Base-by-base conservation (phyloP, 2,329 filamentous ascomycete species). In the Lachnellula arida region DNA sequence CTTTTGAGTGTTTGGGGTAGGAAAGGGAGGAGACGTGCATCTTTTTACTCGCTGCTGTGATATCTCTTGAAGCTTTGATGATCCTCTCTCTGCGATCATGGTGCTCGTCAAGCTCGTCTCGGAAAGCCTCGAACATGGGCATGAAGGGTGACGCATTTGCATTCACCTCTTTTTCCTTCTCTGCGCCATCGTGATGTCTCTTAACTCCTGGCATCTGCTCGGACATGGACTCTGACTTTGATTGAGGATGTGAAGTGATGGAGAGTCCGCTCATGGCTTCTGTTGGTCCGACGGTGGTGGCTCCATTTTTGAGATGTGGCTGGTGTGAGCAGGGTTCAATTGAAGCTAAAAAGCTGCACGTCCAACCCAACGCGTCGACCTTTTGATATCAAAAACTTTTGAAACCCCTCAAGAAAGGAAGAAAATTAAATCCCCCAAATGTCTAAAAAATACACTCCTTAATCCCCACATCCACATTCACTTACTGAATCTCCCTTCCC, bases 1-100 rank as follows among this genome's bases (percentile, higher is more conserved):
- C 46, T 49, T 52, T 58, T 42, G 7, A 40, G 7, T 15, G 34
- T 43, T 44, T 47, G 37, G 19, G 37, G 6, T 47, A n/a, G 17
- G 44, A 40, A 34, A 23, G 15, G 3, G 49, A 12, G 25, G 14
- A 22, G 34, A 63, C 79, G 75, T 73, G 96, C 91, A 97, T 95
- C 76, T 97, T 99, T 79, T 99, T 99, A 74, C 91, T 96, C 53
- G 91, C 78, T 0, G 91, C 91, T 6, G 94, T 99, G 56, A 99
- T 89, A 71, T 99, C 94, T 60, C 93, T 80, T 8, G 90, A 95
- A 2, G 86, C 87, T 76, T 97, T 99, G 68, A 95, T 89, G 64
- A 96, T 85, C 52, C 88, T 84, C 75, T 97, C 92, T 55, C 91
- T 82, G 15, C 94, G 86, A 73, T 97, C 94, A 72, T 99, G 90